A percentile compares a stretch with the other conserved stretches of the same genome.
Evolutionary conservation across 768 basidiomycete species (phyloP).

Genomic region (Xanthoconium purpureum): DNA sequence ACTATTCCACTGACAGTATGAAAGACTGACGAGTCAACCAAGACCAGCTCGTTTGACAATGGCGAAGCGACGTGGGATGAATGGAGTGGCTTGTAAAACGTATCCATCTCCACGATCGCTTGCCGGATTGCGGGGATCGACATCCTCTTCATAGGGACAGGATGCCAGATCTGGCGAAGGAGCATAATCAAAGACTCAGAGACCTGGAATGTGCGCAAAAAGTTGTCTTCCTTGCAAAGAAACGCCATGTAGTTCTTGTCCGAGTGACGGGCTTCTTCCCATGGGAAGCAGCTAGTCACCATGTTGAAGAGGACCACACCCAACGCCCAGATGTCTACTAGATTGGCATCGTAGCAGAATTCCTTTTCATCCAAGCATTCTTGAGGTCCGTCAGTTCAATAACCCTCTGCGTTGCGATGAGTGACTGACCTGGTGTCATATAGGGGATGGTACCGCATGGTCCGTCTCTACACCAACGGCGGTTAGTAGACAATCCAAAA

Average conservation of each 20-base stretch:
- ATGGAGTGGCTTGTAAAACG: conserved; percentile 5
- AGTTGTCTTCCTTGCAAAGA: neutral
- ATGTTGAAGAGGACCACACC: conserved; percentile 85
- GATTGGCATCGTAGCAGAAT: conserved; percentile 13
- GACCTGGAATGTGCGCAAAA: conserved; percentile 5
- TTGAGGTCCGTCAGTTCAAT: conserved; percentile 24
- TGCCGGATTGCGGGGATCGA: conserved; percentile 20
- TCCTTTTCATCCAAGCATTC: conserved; percentile 54
- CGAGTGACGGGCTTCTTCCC: conserved; percentile 8
- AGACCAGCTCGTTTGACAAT: neutral
- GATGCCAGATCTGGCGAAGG: conserved; percentile 15
- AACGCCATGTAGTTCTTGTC: conserved; percentile 6
- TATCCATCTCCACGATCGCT: conserved; percentile 13
- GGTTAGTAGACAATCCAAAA: conserved; percentile 66
- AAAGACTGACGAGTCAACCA: conserved; percentile 15
- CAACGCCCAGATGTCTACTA: conserved; percentile 65
- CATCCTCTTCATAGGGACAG: conserved; percentile 6
- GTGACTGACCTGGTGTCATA: conserved; percentile 67
- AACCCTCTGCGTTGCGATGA: neutral
- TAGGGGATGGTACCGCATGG: conserved; percentile 61
- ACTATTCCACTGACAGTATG: too few species aligned
- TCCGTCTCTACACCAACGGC: conserved; percentile 44
- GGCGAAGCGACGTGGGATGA: neutral
- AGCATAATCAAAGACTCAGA: conserved; percentile 9
- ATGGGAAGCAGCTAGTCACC: conserved; percentile 49